phyloP scores from a whole-genome alignment of 371 early-diverging fungal species.

The Blakeslea trispora region DNA sequence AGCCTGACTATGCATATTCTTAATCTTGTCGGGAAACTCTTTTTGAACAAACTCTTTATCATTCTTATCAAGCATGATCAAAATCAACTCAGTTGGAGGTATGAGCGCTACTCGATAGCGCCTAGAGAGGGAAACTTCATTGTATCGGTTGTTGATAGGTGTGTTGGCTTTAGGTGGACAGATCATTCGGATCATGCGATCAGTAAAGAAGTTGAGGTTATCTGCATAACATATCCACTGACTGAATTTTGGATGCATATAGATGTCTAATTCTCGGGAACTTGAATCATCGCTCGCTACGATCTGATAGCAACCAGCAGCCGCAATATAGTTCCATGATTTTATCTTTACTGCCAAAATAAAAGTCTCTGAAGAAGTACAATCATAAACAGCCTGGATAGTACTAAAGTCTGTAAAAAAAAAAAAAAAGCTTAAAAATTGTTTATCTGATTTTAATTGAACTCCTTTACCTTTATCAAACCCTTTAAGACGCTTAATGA shows the following conservation, averaged over 20 bases:
- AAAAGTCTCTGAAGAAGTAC: conserved; percentile 3
- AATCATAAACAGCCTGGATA: conserved; percentile 28
- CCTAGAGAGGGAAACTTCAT: conserved; percentile 12
- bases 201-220: conserved; percentile 5
- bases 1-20: conserved; percentile 2
- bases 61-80: conserved; percentile 30
- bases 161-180: conserved; percentile 28
- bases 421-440: no score
- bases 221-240: conserved; percentile 18
- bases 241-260: conserved; percentile 32
- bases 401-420: conserved; percentile 24
- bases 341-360: conserved; percentile 18
- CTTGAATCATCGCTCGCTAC: conserved; percentile 21
- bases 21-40: conserved; percentile 27
- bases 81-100: conserved; percentile 34
- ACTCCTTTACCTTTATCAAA: conserved; percentile 16
- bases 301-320: conserved; percentile 16
- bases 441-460: no score
- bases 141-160: conserved; percentile 15
- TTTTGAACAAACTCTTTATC: conserved; percentile 31
- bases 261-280: conserved; percentile 23
- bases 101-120: conserved; percentile 25
- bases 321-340: conserved; percentile 7
- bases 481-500: conserved; percentile 23
- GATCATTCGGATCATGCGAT: conserved; percentile 29